Evolutionary conservation across 2,329 filamentous ascomycete species (phyloP).

Genomic region (Cephalotrichum gorgonifer): DNA sequence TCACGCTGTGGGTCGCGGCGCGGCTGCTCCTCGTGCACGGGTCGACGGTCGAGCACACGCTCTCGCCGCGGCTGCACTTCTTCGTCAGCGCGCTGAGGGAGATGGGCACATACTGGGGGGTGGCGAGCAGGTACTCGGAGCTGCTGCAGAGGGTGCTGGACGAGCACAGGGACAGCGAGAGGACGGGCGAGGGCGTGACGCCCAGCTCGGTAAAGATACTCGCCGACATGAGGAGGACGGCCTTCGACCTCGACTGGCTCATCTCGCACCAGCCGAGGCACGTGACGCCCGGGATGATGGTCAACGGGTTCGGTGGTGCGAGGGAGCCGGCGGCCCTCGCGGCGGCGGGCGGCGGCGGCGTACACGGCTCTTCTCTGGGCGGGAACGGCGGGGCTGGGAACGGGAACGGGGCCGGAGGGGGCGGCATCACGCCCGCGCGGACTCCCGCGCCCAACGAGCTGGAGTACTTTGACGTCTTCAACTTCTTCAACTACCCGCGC

Average conservation of each 20-base stretch:
- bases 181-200: slow-evolving; percentile 62
- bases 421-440: slow-evolving; percentile 48
- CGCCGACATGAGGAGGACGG: slow-evolving; percentile 83
- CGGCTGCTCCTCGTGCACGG: slow-evolving; percentile 81
- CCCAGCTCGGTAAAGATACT: slow-evolving; percentile 79
- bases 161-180: slow-evolving; percentile 72
- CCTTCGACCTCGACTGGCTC: slow-evolving; percentile 81
- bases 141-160: slow-evolving; percentile 76
- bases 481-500: slow-evolving; percentile 86
- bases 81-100: slow-evolving; percentile 74
- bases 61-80: slow-evolving; percentile 69
- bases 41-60: slow-evolving; percentile 75
- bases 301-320: neutral
- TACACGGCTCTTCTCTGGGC: too few species aligned
- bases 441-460: slow-evolving; percentile 72
- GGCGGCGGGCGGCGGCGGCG: neutral
- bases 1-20: slow-evolving; percentile 85
- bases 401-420: slow-evolving; percentile 23
- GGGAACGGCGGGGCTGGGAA: neutral
- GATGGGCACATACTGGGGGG: slow-evolving; percentile 77
- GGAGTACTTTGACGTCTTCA: slow-evolving; percentile 86
- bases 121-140: slow-evolving; percentile 70
- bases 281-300: neutral
- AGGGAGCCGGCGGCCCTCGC: neutral
- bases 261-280: slow-evolving; percentile 70